Evolutionary conservation across 148 eudicot genomes (phyloP).

Genomic region (Spergularia bocconei): DNA sequence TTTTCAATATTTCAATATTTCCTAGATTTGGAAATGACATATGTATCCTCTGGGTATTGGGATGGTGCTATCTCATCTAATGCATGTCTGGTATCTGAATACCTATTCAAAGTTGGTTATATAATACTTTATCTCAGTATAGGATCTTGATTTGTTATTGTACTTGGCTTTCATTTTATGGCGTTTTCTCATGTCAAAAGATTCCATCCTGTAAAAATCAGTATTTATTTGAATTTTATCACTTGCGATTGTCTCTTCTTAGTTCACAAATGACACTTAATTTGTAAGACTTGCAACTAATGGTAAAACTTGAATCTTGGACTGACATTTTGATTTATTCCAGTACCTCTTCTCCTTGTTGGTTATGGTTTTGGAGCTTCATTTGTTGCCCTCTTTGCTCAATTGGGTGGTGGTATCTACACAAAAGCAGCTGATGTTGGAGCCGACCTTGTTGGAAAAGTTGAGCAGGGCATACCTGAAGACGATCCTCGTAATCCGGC

Average conservation of each 20-base stretch:
- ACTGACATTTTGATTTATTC: constrained; percentile 15
- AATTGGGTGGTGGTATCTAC: constrained; percentile 98
- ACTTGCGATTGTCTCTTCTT: neutral
- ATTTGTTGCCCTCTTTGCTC: constrained; percentile 98
- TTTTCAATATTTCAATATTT: neutral
- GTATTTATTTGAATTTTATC: neutral
- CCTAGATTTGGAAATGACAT: neutral
- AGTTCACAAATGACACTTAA: neutral
- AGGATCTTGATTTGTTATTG: neutral
- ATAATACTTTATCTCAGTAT: neutral
- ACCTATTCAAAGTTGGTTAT: neutral
- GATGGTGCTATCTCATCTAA: neutral
- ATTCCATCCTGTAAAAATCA: neutral
- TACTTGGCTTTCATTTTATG: too few species aligned
- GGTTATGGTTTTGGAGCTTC: constrained; percentile 99
- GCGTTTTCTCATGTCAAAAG: neutral
- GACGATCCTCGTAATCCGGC: constrained; percentile 99
- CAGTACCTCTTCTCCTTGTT: constrained; percentile 99
- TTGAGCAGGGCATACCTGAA: constrained; percentile 99
- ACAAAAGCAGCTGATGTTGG: constrained; percentile 99
- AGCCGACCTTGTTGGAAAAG: constrained; percentile 99
- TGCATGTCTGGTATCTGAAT: neutral
- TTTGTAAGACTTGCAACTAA: neutral
- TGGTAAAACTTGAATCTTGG: neutral
- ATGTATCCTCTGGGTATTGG: neutral